These are phyloP conservation scores for Leptographium flavum DNA, from an alignment of 2,329 filamentous ascomycete species.

Conservation along the genomic window DNA sequence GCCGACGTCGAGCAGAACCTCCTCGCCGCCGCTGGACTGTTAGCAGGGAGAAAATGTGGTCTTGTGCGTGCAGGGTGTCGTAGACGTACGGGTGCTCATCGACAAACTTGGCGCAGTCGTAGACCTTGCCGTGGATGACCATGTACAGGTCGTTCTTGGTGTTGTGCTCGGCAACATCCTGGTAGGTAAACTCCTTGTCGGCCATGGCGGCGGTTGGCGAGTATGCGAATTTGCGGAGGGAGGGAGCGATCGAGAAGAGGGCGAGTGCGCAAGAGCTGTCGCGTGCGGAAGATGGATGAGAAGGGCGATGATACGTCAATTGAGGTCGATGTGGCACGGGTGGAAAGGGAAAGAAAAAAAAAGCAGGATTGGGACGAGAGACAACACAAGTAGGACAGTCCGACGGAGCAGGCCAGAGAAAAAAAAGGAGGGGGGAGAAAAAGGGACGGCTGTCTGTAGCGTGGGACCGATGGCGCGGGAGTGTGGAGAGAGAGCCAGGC, in stretches of 20 bases:
- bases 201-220: conserved; percentile 21
- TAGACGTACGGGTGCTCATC: conserved; percentile 79
- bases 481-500: background rate
- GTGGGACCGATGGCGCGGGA: background rate
- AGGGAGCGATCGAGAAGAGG: background rate
- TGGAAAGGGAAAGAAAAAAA: background rate
- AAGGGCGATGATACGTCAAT: background rate
- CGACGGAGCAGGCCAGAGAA: background rate
- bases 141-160: conserved; percentile 89
- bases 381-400: background rate
- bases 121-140: conserved; percentile 93
- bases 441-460: background rate
- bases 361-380: background rate
- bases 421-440: background rate
- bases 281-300: no score
- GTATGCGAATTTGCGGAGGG: background rate
- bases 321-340: background rate
- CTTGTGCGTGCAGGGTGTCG: background rate
- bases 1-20: conserved; percentile 89
- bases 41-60: background rate
- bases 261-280: background rate
- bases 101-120: conserved; percentile 76
- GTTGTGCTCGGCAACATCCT: conserved; percentile 74
- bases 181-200: conserved; percentile 50
- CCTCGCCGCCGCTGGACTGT: conserved; percentile 72